Evolutionary conservation across 2,329 filamentous ascomycete genomes (phyloP), one percentile per base, ranked within the genome.

Genomic region (Penicillium italicum): DNA sequence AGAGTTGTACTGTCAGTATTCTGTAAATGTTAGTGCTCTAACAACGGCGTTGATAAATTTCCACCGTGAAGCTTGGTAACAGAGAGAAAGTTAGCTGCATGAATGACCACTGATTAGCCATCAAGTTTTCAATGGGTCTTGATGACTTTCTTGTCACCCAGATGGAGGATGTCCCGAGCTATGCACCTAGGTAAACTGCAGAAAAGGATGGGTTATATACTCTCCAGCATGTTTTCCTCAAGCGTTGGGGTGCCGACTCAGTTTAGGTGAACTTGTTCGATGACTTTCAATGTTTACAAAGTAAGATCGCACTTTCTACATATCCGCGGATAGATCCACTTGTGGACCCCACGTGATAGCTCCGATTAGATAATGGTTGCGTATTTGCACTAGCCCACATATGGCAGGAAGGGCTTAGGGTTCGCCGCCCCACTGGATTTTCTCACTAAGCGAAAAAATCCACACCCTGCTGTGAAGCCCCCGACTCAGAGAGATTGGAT

Each of bases 361-460:
- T 4, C 12, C 14, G 38, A 38, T 56, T 46, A 56, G 50, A 52
- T 50, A 45, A 46, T 11, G 18, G n/a, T 5, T 14, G 9, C 20
- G 49, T 24, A 6, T 10, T 3, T 6, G 4, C n/a, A 4, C 45
- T 60, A 56, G 16, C 36, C 55, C 28, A 28, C 56, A 64, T 46
- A 16, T 44, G 55, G 46, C 12, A 43, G 51, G 28, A 48, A 75
- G 71, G 72, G 72, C 60, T 74, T 74, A 74, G 72, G 72, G 72
- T 68, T 67, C 55, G 53, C 55, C 54, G 49, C 62, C 60, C 67
- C 65, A 64, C 59, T 31, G 54, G 60, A 56, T 50, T 45, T 48
- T 44, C 61, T 61, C 60, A 69, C 65, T 72, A 75, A 76, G 73
- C 74, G 74, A 76, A 73, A 76, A 76, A 74, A 73, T 73, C 72